Conservation (phyloP, 179 eudicot genomes). For the Silene noctiflora region DNA sequence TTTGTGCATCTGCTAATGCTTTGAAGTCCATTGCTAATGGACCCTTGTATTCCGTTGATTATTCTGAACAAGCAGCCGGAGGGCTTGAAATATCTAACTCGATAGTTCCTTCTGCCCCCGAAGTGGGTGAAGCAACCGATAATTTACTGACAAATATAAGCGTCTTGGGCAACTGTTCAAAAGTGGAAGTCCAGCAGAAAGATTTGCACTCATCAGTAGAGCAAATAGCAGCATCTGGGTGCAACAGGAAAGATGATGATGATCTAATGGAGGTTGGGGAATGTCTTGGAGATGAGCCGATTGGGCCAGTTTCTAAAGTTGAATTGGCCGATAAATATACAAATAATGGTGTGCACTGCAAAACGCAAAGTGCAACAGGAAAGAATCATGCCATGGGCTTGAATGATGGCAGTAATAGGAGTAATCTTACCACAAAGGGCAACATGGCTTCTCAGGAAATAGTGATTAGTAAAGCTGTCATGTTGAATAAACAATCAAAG, state of each 20-base stretch:
- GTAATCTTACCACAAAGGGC: conserved; percentile 20
- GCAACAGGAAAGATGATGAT: conserved; percentile 24
- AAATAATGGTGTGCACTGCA: conserved; percentile 15
- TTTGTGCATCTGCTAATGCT: conserved; percentile 22
- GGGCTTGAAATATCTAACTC: conserved; percentile 19
- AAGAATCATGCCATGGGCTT: conserved; percentile 18
- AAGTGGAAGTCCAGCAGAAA: conserved; percentile 14
- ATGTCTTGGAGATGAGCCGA: conserved; percentile 13
- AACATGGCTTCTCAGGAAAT: conserved; percentile 21
- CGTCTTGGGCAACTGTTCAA: conserved; percentile 24
- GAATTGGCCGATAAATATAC: conserved; percentile 16
- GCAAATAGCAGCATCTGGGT: conserved; percentile 15
- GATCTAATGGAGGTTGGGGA: conserved; percentile 21
- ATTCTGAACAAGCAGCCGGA: conserved; percentile 17
- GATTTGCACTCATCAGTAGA: conserved; percentile 19
- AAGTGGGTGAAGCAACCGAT: conserved; percentile 17
- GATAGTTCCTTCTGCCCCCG: conserved; percentile 11
- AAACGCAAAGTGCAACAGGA: neutral
- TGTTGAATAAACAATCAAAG: conserved; percentile 19
- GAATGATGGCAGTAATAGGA: conserved; percentile 21
- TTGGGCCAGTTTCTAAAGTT: conserved; percentile 27
- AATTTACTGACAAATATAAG: conserved; percentile 22
- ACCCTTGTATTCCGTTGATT: conserved; percentile 16
- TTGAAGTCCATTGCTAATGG: conserved; percentile 19
- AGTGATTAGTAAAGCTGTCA: conserved; percentile 17